Base-by-base conservation (phyloP, 1,139 yeast species). In the Protomyces gravidus region DNA sequence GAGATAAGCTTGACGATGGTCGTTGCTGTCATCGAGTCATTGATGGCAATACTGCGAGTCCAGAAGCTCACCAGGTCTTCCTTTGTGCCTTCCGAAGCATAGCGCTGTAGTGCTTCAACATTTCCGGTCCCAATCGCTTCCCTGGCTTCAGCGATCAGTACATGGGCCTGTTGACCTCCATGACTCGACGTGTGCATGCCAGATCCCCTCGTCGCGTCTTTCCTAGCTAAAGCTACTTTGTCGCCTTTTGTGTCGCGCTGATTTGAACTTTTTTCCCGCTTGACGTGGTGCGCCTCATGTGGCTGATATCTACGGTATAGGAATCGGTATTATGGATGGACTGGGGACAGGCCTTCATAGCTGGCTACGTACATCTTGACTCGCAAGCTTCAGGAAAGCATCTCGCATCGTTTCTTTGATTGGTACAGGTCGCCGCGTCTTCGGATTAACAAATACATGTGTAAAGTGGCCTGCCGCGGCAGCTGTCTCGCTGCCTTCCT, bases 371-470 rank as follows among this genome's bases (percentile, higher is more conserved):
- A 23, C 50, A 13, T 28, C 50, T 9, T 27, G 15, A 7, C 45
- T 33, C 40, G 46, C 45, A 25, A 53, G 27, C 11, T 9, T 21
- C 33, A 46, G 17, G 13, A 53, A 53, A 5, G 42, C 58, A 17
- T 32, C 47, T 1, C 58, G 26, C 21, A 30, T 45, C 6, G 15
- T n/a, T 7, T 17, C 27, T 11, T 42, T 32, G 27, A 53, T 53
- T 5, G 39, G 17, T 6, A 42, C 59, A n/a, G 59, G 59, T 28
- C 59, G 53, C 23, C 59, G 28, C 2, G 55, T 48, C 39, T 25
- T 23, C n/a, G 59, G 59, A 27, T 55, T 45, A 33, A 48, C 53
- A 40, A 55, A 55, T 25, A 55, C 59, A 19, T 55, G 59, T 13
- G 55, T 49, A 27, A 48, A 48, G 28, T 28, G 45, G 9, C 59